phyloP scores from a whole-genome alignment of 345 rosid genomes.

The Gossypium herbaceum region DNA sequence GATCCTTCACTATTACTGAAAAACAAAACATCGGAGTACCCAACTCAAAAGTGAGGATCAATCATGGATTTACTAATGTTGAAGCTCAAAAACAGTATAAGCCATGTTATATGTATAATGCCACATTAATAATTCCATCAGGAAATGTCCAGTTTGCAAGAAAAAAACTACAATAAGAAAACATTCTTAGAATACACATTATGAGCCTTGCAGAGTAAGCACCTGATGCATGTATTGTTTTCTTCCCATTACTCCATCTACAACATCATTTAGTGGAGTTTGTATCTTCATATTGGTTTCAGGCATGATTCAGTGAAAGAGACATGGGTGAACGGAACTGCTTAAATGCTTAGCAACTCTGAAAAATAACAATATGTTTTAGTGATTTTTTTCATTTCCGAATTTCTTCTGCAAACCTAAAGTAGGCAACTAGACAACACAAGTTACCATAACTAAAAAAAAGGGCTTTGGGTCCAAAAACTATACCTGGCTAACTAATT shows the following conservation, averaged over 20 bases:
- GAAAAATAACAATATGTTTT: neutral
- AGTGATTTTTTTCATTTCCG: neutral
- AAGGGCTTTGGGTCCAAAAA: neutral
- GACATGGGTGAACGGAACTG: slow-evolving; percentile 1
- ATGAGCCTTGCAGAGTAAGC: slow-evolving; percentile 16
- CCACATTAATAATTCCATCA: neutral
- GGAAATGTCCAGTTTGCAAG: neutral
- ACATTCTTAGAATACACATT: slow-evolving; percentile 4
- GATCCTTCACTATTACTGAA: too few relatives aligned
- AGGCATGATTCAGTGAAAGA: neutral
- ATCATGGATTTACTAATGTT: neutral
- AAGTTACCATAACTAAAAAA: neutral
- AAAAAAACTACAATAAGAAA: neutral
- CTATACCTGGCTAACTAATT: neutral
- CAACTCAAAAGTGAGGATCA: neutral
- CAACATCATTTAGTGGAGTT: neutral
- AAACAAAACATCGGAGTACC: neutral
- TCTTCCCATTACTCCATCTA: slow-evolving; percentile 9
- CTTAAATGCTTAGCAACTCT: neutral
- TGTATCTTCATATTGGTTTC: neutral
- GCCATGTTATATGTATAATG: neutral
- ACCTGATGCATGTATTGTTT: slow-evolving; percentile 6
- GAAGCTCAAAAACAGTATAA: neutral
- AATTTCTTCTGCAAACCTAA: neutral
- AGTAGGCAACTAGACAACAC: neutral